Conservation (phyloP, 352 stramenopile species). For the Globisporangium polare region DNA sequence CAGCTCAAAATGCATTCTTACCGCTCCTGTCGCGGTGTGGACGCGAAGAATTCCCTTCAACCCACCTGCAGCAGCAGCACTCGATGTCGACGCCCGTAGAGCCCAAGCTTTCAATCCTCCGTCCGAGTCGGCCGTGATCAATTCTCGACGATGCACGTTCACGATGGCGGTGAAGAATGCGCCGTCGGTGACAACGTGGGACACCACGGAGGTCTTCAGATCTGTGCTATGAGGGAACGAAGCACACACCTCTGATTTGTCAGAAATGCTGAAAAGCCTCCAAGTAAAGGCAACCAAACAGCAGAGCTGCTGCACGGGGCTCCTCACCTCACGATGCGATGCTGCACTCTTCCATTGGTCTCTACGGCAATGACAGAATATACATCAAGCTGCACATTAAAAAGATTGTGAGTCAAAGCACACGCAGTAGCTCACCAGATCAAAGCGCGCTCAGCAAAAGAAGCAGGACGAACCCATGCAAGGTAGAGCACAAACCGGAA, state of each 20-base stretch:
- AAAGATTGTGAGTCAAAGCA: not conserved
- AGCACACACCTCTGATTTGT: not conserved
- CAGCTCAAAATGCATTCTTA: conserved; percentile 1
- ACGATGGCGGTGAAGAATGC: conserved; percentile 29
- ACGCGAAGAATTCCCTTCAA: conserved; percentile 51
- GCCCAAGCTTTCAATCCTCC: conserved; percentile 56
- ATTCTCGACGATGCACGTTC: conserved; percentile 38
- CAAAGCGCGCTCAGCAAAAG: not conserved
- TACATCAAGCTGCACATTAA: conserved; percentile 29
- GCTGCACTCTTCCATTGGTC: conserved; percentile 26
- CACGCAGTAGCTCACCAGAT: not conserved
- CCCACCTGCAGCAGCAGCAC: conserved; percentile 18
- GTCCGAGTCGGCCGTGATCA: conserved; percentile 47
- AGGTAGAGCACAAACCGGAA: conserved; percentile 40
- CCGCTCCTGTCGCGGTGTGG: conserved; percentile 34
- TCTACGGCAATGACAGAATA: conserved; percentile 35
- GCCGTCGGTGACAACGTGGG: conserved; percentile 28
- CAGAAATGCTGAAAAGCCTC: not conserved
- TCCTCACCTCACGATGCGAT: conserved; percentile 41
- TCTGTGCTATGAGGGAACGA: conserved; percentile 25
- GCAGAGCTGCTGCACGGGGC: not conserved
- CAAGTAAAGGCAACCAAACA: not conserved
- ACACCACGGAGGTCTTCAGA: conserved; percentile 32
- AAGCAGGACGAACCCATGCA: conserved; percentile 34
- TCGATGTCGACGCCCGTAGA: conserved; percentile 22